Evolutionary conservation across 2,329 filamentous ascomycete species (phyloP), one percentile per base, ranked within the genome.

Genomic region (Sarocladium kiliense): DNA sequence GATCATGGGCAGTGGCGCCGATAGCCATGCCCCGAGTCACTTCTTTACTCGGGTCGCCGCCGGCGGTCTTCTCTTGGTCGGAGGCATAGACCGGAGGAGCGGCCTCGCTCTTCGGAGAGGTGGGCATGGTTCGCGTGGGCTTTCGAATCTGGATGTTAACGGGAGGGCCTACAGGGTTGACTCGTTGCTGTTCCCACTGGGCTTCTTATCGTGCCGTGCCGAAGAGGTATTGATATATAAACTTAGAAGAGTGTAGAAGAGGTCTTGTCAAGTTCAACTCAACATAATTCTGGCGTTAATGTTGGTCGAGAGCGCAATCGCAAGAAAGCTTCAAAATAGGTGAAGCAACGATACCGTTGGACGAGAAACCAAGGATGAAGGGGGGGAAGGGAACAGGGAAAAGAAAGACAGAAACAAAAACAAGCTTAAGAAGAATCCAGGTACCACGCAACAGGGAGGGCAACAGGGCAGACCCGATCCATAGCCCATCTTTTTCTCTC

Each of bases 51-150:
- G 9, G 14, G n/a, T 7, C 25, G 47, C 18, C 36, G 23, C 45
- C 36, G 14, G 49, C 34, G 7, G 44, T 18, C 45, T 58, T 58
- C 21, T 60, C 57, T 26, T 53, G n/a, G 53, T 58, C 57, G 4
- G 57, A 56, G 41, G 18, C 47, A 41, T 49, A 45, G 12, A 18
- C 42, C 7, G 56, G 53, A 25, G 56, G 37, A 53, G 25, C 25
- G 26, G 44, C 26, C 25, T 49, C 44, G 23, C 18, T 32, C 26
- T 49, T 49, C 14, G 26, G 12, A 27, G 25, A 49, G n/a, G 44
- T 10, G 16, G 26, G 10, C 44, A 49, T 49, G 5, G n/a, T n/a
- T n/a, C n/a, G n/a, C n/a, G n/a, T 11, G 10, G 10, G n/a, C 37
- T 6, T 19, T 41, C 6, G 37, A 19, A 6, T n/a, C n/a, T 18